Evolutionary conservation across 169 alveolate species (phyloP), one percentile per base, ranked within the genome.

Genomic region (Babesia microti): DNA sequence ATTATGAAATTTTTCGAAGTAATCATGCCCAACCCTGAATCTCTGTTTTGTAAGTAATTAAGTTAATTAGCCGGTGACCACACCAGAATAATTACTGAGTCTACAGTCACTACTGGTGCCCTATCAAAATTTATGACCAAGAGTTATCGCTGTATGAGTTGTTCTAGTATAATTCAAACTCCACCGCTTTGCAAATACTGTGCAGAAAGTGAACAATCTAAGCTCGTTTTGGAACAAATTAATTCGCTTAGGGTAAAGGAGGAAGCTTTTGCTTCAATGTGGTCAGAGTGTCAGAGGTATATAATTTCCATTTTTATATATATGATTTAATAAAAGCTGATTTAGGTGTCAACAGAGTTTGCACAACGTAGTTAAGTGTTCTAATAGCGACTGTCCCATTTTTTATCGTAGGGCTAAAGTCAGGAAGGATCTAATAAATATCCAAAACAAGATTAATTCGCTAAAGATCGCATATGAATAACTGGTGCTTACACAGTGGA

Each of bases 361-460:
- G 21, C 90, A 85, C 49, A 92, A 88, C 57, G 98, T 89, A 32
- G 95, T 95, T 34, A 82, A 93, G 29, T 95, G 99, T 69, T 80
- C 89, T 37, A 90, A 90, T 68, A 79, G 97, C 44, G 99, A 95
- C 65, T 95, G 99, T 43, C 98, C 98, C 7, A 93, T 95, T 32
- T 95, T 91, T 74, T 95, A 93, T 72, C 85, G 95, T 43, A 72
- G 99, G 51, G 93, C 88, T 21, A 92, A 93, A 59, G 92, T 92
- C 23, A 72, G 85, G 72, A 86, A 89, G 44, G 93, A 86, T 41
- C 75, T 91, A 37, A 66, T 83, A 17, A 54, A 69, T 21, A 41
- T 83, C 29, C 81, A 78, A 48, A 81, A 65, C 30, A 80, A 76
- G 27, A 58, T 76, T 4, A 39, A 68, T 14, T 42, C 84, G 14